Evolutionary conservation across 164 flowering plant genomes (phyloP).

Genomic region (Taxillus chinensis): DNA sequence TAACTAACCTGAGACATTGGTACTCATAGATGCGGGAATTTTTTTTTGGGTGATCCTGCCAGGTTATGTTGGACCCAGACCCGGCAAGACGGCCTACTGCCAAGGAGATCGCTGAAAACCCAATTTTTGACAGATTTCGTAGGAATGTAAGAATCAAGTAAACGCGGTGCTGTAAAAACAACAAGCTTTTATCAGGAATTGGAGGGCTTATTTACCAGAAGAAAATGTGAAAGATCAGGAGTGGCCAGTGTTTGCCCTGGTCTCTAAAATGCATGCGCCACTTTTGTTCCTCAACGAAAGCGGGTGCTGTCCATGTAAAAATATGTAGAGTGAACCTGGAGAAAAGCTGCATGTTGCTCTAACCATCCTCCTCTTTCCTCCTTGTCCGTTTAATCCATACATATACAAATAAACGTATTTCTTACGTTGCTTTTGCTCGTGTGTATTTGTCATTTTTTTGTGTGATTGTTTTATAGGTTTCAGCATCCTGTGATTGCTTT

Average conservation of each 20-base stretch:
- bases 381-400: no score
- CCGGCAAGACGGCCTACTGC: constrained; percentile 88
- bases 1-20: no score
- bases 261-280: constrained; percentile 8
- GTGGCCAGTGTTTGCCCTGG: not conserved
- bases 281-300: constrained; percentile 7
- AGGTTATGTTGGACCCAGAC: constrained; percentile 89
- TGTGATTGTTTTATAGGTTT: no score
- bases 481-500: no score
- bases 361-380: no score
- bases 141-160: constrained; percentile 16
- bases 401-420: no score
- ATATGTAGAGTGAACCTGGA: not conserved
- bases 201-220: not conserved
- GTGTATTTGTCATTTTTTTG: no score
- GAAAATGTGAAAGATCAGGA: not conserved
- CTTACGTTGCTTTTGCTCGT: no score
- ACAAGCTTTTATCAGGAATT: not conserved
- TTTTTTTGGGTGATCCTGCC: constrained; percentile 5
- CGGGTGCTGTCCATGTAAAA: constrained; percentile 27
- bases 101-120: constrained; percentile 51
- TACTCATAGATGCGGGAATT: no score
- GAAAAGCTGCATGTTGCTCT: constrained; percentile 1
- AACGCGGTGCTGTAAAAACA: not conserved
- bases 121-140: constrained; percentile 39